phyloP scores from a whole-genome alignment of 2,329 filamentous ascomycete genomes.

The Colletotrichum graminicola region DNA sequence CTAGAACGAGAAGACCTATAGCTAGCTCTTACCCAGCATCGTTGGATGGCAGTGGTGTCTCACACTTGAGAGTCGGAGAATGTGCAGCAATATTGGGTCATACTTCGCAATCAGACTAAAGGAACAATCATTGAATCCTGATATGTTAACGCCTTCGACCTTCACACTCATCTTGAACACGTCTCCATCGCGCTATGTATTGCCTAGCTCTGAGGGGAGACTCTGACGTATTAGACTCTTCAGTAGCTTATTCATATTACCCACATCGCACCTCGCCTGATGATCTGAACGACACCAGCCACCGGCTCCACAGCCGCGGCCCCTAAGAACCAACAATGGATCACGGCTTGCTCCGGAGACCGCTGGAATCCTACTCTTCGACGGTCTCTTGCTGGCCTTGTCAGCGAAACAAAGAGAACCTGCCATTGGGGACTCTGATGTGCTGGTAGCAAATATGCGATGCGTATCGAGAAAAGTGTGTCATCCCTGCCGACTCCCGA shows the following conservation, averaged over 20 bases:
- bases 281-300: constrained; percentile 18
- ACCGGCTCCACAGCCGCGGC: constrained; percentile 31
- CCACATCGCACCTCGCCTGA: constrained; percentile 5
- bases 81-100: background rate
- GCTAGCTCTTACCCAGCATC: background rate
- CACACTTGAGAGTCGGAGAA: background rate
- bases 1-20: background rate
- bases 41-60: background rate
- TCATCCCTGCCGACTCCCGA: constrained; percentile 23
- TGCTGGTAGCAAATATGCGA: background rate
- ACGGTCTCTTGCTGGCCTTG: background rate
- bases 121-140: background rate
- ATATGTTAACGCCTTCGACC: background rate
- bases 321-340: background rate
- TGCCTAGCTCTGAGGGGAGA: constrained; percentile 2
- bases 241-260: background rate
- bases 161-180: constrained; percentile 4
- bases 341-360: background rate
- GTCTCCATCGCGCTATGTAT: constrained; percentile 17
- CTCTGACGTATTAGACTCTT: constrained; percentile 9
- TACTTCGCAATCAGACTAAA: no score
- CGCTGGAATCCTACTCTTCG: background rate
- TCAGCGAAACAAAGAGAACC: background rate
- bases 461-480: constrained; percentile 13
- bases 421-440: background rate